A percentile compares a stretch with the other conserved stretches of the same genome.
phyloP scores from a whole-genome alignment of 1,284 basidiomycete species.

The Sporisorium graminicola region DNA sequence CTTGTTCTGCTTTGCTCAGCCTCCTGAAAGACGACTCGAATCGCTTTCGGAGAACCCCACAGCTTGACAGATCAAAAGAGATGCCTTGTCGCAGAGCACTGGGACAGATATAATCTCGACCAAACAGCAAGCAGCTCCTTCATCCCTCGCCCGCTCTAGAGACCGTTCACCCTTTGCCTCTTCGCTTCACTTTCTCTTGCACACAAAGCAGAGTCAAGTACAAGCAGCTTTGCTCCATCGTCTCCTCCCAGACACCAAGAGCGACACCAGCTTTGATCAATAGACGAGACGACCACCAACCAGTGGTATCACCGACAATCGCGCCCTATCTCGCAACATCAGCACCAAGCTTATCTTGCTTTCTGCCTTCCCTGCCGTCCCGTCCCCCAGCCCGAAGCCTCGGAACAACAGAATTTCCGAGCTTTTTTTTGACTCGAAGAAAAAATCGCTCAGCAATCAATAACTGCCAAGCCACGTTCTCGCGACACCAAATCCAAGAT shows the following conservation, averaged over 20 bases:
- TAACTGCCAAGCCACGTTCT: constrained; percentile 5
- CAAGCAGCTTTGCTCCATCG: background rate
- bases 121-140: background rate
- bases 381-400: background rate
- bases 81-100: background rate
- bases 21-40: too few relatives aligned
- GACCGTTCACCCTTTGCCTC: background rate
- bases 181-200: background rate
- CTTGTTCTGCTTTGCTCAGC: background rate
- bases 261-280: background rate
- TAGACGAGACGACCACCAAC: background rate
- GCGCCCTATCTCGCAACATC: background rate
- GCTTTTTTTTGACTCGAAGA: background rate
- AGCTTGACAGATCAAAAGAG: background rate
- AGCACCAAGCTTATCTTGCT: constrained; percentile 7
- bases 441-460: background rate
- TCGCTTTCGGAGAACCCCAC: constrained; percentile 5
- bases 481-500: too few relatives aligned
- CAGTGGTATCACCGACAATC: background rate
- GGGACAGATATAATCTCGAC: constrained; percentile 14
- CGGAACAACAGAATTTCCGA: constrained; percentile 4
- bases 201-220: background rate
- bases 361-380: background rate
- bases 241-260: background rate
- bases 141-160: background rate